These are phyloP conservation scores for Mychonastes homosphaera DNA, from an alignment of 139 green algal genomes.

Conservation along the genomic window DNA sequence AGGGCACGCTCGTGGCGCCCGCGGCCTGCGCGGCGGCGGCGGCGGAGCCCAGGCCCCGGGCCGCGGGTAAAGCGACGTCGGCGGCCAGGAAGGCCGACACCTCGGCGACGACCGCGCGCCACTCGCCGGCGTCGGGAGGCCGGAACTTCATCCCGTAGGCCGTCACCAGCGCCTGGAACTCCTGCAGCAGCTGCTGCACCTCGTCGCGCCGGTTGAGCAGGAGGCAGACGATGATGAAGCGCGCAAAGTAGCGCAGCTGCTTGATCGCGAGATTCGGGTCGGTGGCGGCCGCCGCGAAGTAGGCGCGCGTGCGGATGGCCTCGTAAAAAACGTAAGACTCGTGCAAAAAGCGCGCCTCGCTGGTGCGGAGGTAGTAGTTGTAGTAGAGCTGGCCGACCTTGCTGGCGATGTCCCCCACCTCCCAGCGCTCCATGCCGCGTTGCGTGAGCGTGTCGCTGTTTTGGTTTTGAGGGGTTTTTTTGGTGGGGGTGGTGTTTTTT, in stretches of 20 bases:
- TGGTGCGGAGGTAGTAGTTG: slow-evolving; percentile 48
- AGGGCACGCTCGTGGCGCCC: too few species aligned
- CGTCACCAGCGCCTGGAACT: slow-evolving; percentile 45
- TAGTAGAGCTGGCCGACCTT: slow-evolving; percentile 53
- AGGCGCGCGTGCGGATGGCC: slow-evolving; percentile 36
- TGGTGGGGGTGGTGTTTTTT: background rate
- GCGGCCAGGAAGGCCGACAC: slow-evolving; percentile 41
- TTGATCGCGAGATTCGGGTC: slow-evolving; percentile 30
- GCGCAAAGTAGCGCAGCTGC: slow-evolving; percentile 58
- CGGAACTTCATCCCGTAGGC: slow-evolving; percentile 27
- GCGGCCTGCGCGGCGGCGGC: too few species aligned
- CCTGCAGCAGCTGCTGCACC: slow-evolving; percentile 44
- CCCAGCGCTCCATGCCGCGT: slow-evolving; percentile 42
- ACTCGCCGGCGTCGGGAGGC: slow-evolving; percentile 13
- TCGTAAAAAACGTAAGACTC: slow-evolving; percentile 66
- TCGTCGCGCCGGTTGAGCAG: slow-evolving; percentile 46
- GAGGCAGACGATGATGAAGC: slow-evolving; percentile 65
- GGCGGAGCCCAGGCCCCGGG: slow-evolving; percentile 19
- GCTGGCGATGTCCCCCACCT: slow-evolving; percentile 52
- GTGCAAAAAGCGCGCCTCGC: slow-evolving; percentile 36
- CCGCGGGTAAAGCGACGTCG: slow-evolving; percentile 28
- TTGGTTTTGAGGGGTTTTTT: background rate
- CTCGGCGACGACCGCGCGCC: slow-evolving; percentile 28
- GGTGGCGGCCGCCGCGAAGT: slow-evolving; percentile 26
- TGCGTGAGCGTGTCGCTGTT: slow-evolving; percentile 31